Conservation (phyloP, 208 protist species). For the Trypanosoma cruzi region DNA sequence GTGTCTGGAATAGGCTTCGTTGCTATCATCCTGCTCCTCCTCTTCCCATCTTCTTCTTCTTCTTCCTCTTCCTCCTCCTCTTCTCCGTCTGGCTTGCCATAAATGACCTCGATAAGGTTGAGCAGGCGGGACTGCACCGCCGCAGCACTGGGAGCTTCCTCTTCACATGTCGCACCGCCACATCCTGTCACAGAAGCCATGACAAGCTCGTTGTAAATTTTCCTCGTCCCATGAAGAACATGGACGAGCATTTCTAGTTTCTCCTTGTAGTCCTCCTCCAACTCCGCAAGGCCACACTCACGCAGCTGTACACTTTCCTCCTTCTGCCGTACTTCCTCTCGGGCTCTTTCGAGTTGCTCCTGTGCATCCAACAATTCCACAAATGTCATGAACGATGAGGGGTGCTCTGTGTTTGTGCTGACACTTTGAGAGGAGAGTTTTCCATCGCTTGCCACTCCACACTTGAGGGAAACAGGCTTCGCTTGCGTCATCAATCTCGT, state of each 20-base stretch:
- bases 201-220: constrained; percentile 10
- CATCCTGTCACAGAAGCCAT: background rate
- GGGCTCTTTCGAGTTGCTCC: constrained; percentile 6
- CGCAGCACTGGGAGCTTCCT: background rate
- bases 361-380: constrained; percentile 26
- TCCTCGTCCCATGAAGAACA: constrained; percentile 7
- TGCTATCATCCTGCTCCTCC: background rate
- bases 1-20: constrained; percentile 3
- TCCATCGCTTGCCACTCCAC: background rate
- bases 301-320: background rate
- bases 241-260: constrained; percentile 3
- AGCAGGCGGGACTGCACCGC: constrained; percentile 4
- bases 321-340: background rate
- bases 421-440: constrained; percentile 6
- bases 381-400: constrained; percentile 27
- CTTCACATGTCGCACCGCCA: background rate
- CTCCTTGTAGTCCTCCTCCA: constrained; percentile 13
- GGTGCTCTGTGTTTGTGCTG: constrained; percentile 15
- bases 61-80: background rate
- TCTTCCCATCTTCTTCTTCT: background rate
- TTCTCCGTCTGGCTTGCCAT: background rate
- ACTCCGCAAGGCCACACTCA: background rate
- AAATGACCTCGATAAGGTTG: constrained; percentile 9
- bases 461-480: background rate
- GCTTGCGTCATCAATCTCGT: background rate